Evolutionary conservation across 495 filamentous ascomycete species (phyloP).

Genomic region (Xylaria venustula): DNA sequence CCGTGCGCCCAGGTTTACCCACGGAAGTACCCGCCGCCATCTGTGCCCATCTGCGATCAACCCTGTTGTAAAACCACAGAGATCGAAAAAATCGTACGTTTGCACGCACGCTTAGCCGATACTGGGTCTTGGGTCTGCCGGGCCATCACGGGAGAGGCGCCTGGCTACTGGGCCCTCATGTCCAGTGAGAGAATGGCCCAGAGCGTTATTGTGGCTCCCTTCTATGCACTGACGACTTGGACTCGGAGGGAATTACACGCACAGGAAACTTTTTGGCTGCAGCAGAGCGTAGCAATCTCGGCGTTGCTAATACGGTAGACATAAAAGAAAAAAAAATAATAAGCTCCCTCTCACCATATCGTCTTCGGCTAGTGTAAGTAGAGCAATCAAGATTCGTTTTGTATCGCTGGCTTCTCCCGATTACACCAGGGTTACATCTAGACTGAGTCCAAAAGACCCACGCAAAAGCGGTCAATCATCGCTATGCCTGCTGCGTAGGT

Average conservation of each 20-base stretch:
- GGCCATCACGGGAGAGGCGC: not conserved
- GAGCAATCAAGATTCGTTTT: not conserved
- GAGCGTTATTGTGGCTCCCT: not conserved
- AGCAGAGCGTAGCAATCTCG: not conserved
- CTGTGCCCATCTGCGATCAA: not conserved
- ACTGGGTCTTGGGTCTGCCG: not conserved
- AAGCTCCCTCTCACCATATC: not conserved
- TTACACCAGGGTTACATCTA: too few relatives aligned
- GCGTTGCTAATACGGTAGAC: not conserved
- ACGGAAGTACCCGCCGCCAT: slow-evolving; percentile 4
- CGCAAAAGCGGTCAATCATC: too few relatives aligned
- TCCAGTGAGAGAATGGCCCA: not conserved
- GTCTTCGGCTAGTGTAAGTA: not conserved
- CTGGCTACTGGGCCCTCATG: not conserved
- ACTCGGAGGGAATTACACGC: too few relatives aligned
- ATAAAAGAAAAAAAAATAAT: too few relatives aligned
- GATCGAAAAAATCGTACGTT: not conserved
- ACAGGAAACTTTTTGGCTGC: not conserved
- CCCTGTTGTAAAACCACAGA: not conserved
- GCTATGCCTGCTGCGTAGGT: not conserved
- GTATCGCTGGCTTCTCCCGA: not conserved
- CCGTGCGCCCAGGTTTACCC: not conserved
- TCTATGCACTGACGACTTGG: not conserved
- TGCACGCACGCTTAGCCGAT: slow-evolving; percentile 4
- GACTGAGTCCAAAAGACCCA: too few relatives aligned